Percentiles rank a stretch among this genome's conserved stretches.
Evolutionary conservation across 2,329 filamentous ascomycete genomes (phyloP).

Genomic region (Fusarium austroafricanum): DNA sequence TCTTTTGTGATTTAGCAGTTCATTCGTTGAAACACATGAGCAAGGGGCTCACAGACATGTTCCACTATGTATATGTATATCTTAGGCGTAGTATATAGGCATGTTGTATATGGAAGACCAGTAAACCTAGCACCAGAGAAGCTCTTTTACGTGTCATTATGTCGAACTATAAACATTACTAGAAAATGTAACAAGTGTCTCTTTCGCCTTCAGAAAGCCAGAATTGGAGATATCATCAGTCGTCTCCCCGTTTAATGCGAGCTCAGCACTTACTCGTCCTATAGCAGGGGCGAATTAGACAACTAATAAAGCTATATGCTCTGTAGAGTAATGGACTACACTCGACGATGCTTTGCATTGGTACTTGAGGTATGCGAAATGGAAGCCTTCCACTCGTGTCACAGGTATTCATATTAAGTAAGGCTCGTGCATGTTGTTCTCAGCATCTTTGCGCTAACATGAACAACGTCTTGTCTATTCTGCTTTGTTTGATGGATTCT

Average conservation of each 20-base stretch:
- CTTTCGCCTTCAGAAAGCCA: conserved; percentile 4
- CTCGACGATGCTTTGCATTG: too few relatives aligned
- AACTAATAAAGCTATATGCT: too few relatives aligned
- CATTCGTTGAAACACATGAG: not conserved
- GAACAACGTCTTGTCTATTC: conserved; percentile 29
- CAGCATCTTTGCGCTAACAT: conserved; percentile 9
- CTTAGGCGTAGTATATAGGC: not conserved
- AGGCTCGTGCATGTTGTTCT: not conserved
- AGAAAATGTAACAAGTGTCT: too few relatives aligned
- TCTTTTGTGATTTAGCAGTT: conserved; percentile 14
- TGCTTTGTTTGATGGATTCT: conserved; percentile 6
- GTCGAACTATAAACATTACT: not conserved
- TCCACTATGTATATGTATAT: not conserved
- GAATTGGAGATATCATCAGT: conserved; percentile 35
- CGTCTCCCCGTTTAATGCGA: not conserved
- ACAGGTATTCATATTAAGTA: not conserved
- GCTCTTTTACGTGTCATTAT: not conserved
- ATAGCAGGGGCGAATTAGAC: too few relatives aligned
- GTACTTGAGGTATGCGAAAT: too few relatives aligned
- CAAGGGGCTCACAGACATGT: not conserved
- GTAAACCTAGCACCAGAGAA: not conserved
- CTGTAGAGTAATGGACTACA: too few relatives aligned
- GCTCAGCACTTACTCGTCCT: too few relatives aligned
- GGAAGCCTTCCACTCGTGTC: too few relatives aligned
- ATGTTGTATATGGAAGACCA: not conserved